Evolutionary conservation across 2,329 filamentous ascomycete genomes (phyloP), one percentile per base, ranked within the genome.

Genomic region (Xylariaceae sp.): DNA sequence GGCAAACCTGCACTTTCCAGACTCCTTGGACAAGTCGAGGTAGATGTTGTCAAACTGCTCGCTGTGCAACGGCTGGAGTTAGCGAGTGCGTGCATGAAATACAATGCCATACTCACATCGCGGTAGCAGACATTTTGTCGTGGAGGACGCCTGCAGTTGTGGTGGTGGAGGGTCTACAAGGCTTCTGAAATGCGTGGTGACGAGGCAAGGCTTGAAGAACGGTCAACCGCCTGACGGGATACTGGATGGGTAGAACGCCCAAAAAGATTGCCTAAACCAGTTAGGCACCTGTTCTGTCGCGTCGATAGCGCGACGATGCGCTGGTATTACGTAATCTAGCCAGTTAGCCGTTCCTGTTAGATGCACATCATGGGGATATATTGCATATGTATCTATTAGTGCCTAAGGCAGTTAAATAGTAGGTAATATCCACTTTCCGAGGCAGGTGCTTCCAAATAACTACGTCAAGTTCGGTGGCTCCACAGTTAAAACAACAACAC

Each of bases 21-120:
- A 82, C 73, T 94, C 87, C 72, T 91, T 94, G 65, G 92, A 96
- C 56, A 99, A 83, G 71, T 99, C 92, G 65, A 99, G 84, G 74
- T 94, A 92, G 75, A 97, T 96, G 74, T 90, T 91, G 70, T 97
- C 92, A 75, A 99, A 99, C 69, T 87, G 94, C 83, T 99, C 94
- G 64, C 83, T 86, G 56, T 55, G 36, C 16, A 10, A 7, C n/a
- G 16, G 8, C 16, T 8, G 21, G 39, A 22, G 41, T 63, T 52
- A 61, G 58, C 49, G 51, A n/a, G 18, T 29, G 21, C 22, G 41
- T 21, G 21, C 26, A 42, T 16, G 42, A 6, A 19, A n/a, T 44
- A 34, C 10, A 13, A 15, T 15, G 13, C n/a, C 37, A 21, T 16
- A 59, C 60, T 64, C 53, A 64, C 64, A 65, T 63, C 5, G 26